Conservation (phyloP, 495 filamentous ascomycete genomes). For the Talaromyces liani region DNA sequence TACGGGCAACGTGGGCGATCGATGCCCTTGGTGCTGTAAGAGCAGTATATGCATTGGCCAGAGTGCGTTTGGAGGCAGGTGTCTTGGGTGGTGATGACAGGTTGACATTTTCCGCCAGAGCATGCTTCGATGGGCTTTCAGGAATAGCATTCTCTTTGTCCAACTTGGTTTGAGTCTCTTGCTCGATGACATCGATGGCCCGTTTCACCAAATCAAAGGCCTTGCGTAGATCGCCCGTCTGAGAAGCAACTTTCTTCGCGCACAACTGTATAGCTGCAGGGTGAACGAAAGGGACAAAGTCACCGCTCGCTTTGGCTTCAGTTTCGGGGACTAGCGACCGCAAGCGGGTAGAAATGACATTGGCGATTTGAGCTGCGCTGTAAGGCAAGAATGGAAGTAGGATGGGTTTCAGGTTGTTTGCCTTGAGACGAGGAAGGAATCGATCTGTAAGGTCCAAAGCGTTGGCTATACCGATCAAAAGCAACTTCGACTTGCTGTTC, state of each 20-base stretch:
- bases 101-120: constrained; percentile 63
- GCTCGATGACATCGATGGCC: constrained; percentile 82
- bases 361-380: constrained; percentile 78
- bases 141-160: constrained; percentile 24
- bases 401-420: constrained; percentile 80
- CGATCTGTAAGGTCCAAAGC: constrained; percentile 93
- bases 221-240: constrained; percentile 90
- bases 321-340: constrained; percentile 55
- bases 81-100: constrained; percentile 49
- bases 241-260: constrained; percentile 85
- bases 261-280: constrained; percentile 89
- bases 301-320: constrained; percentile 29
- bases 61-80: constrained; percentile 16
- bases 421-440: constrained; percentile 88
- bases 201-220: constrained; percentile 91
- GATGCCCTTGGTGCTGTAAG: constrained; percentile 82
- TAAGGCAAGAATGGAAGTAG: constrained; percentile 92
- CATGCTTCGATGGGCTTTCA: constrained; percentile 44
- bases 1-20: constrained; percentile 82
- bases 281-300: constrained; percentile 80
- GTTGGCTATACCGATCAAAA: constrained; percentile 91
- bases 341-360: constrained; percentile 77
- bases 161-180: constrained; percentile 54
- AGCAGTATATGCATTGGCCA: constrained; percentile 50
- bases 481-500: constrained; percentile 63